Conservation (phyloP, 2,329 filamentous ascomycete species). For the Penicillium sclerotiorum region DNA sequence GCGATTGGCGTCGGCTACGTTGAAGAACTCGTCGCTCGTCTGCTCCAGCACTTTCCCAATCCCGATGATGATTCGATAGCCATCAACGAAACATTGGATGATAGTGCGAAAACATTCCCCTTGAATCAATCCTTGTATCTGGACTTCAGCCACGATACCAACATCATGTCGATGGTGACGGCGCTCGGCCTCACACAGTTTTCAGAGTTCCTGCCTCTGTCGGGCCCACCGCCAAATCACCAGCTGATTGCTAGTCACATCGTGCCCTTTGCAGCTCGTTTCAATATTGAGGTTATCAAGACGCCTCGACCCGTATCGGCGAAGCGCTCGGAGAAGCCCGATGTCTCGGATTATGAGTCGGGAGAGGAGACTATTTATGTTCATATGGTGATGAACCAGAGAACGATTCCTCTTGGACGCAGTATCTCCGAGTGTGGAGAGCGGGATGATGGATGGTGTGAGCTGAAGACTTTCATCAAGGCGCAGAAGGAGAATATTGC, state of each 20-base stretch:
- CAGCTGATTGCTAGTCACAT: constrained; percentile 1
- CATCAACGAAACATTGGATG: constrained; percentile 3
- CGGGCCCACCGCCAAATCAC: not conserved
- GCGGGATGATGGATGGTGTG: constrained; percentile 6
- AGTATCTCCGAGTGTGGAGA: constrained; percentile 3
- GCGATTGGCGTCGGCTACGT: constrained; percentile 1
- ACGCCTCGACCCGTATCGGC: not conserved
- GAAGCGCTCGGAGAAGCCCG: not conserved
- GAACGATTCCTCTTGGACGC: constrained; percentile 3
- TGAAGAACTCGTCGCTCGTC: constrained; percentile 4
- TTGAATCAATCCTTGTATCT: constrained; percentile 6
- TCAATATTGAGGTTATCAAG: constrained; percentile 5
- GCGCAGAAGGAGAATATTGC: constrained; percentile 4
- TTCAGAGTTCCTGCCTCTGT: not conserved
- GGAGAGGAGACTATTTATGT: constrained; percentile 1
- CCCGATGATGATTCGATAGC: not conserved
- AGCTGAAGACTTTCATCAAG: constrained; percentile 1
- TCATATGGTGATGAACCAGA: constrained; percentile 5
- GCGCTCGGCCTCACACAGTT: constrained; percentile 3
- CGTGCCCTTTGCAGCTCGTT: constrained; percentile 2
- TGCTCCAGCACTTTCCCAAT: not conserved
- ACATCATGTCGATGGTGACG: constrained; percentile 1
- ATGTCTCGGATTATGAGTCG: not conserved
- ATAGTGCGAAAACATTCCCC: not conserved
- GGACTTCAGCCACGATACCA: constrained; percentile 5